These are phyloP conservation scores for Coelastrella sp. DNA, from an alignment of 139 green algal genomes.

Conservation along the genomic window DNA sequence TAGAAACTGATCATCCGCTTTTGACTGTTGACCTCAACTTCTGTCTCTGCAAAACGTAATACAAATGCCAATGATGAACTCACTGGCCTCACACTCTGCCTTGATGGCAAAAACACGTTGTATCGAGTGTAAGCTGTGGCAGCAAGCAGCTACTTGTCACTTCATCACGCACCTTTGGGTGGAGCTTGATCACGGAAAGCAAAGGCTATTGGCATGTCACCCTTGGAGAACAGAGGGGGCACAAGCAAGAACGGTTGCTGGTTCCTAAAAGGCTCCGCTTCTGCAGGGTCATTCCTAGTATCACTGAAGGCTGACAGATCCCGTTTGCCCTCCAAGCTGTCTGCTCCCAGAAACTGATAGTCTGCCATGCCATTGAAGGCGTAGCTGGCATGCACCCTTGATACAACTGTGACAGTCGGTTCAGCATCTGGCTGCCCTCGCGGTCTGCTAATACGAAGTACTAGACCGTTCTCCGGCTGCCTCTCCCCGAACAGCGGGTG, in stretches of 20 bases:
- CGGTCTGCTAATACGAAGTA: constrained; percentile 54
- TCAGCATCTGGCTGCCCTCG: background rate
- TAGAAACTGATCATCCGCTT: constrained; percentile 36
- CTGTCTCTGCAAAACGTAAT: background rate
- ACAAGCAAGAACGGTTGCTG: constrained; percentile 55
- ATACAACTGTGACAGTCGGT: constrained; percentile 16
- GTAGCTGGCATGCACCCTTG: constrained; percentile 34
- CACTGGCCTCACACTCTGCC: too few species aligned
- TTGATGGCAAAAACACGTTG: too few species aligned
- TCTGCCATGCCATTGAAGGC: constrained; percentile 63
- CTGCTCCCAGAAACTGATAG: constrained; percentile 56
- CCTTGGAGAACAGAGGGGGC: constrained; percentile 61
- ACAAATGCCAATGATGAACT: background rate
- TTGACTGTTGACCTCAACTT: background rate
- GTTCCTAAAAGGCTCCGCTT: constrained; percentile 42
- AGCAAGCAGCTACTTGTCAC: background rate
- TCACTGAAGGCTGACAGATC: constrained; percentile 13
- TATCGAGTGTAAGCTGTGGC: background rate
- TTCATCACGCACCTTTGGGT: background rate
- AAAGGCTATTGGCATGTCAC: constrained; percentile 61
- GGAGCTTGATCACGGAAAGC: constrained; percentile 49
- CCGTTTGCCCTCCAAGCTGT: constrained; percentile 18
- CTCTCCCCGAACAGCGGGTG: constrained; percentile 61
- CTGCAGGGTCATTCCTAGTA: constrained; percentile 38
- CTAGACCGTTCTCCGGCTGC: constrained; percentile 17